phyloP scores from a whole-genome alignment of 495 filamentous ascomycete genomes.

The Aspergillus incahuasiensis region DNA sequence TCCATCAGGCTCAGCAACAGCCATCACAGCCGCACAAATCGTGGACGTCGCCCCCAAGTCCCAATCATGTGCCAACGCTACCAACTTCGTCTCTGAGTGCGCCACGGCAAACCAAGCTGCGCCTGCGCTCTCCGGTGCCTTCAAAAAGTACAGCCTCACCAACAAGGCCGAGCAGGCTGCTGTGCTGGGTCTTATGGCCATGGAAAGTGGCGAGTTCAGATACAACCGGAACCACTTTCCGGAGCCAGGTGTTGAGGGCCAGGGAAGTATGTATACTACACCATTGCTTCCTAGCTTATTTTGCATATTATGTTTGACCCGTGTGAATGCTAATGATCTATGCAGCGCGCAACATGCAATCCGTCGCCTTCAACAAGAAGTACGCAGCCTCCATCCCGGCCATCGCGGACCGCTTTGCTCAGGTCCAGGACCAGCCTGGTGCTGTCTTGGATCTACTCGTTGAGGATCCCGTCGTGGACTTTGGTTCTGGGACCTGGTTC shows the following conservation, averaged over 20 bases:
- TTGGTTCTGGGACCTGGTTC: conserved; percentile 74
- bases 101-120: conserved; percentile 60
- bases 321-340: background rate
- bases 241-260: conserved; percentile 47
- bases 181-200: conserved; percentile 57
- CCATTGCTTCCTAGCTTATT: too few relatives aligned
- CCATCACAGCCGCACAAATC: conserved; percentile 43
- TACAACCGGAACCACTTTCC: conserved; percentile 64
- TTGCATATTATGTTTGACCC: too few relatives aligned
- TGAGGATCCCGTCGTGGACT: conserved; percentile 56
- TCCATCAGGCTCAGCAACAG: conserved; percentile 2
- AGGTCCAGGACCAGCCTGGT: conserved; percentile 35
- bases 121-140: conserved; percentile 49
- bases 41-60: conserved; percentile 43
- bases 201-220: conserved; percentile 64
- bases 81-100: conserved; percentile 51
- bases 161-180: conserved; percentile 56
- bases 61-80: conserved; percentile 10
- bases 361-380: conserved; percentile 49
- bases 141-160: conserved; percentile 52
- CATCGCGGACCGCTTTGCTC: conserved; percentile 33
- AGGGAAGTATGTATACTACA: conserved; percentile 61
- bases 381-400: conserved; percentile 58
- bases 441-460: conserved; percentile 56
- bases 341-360: conserved; percentile 69